Conservation (phyloP, 495 filamentous ascomycete genomes). For the Penicillium bovifimosum region DNA sequence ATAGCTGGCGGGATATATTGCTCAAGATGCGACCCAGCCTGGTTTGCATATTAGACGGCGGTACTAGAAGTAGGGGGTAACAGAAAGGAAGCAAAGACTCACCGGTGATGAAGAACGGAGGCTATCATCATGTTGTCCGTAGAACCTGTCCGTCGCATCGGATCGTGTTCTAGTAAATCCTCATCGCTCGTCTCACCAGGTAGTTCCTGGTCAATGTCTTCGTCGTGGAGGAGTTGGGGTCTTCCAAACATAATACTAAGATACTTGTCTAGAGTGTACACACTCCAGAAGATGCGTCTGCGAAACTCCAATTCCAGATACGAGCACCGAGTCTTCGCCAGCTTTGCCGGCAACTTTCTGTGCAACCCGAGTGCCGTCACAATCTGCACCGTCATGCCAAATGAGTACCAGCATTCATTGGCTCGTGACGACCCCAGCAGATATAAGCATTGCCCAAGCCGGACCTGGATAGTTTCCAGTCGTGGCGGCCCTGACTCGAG, state of each 20-base stretch:
- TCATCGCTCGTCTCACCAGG: constrained; percentile 51
- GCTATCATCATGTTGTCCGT: constrained; percentile 45
- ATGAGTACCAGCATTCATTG: constrained; percentile 47
- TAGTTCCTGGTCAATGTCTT: constrained; percentile 49
- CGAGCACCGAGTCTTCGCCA: constrained; percentile 25
- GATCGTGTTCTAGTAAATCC: constrained; percentile 42
- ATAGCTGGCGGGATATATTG: constrained; percentile 45
- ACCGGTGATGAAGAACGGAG: constrained; percentile 43
- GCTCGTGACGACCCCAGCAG: constrained; percentile 43
- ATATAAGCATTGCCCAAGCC: constrained; percentile 42
- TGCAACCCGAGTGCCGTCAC: constrained; percentile 44
- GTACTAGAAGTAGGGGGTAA: not conserved
- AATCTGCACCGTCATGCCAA: constrained; percentile 42
- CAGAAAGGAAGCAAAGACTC: not conserved
- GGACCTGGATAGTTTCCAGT: constrained; percentile 41
- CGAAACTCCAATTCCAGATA: constrained; percentile 39
- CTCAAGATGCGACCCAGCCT: constrained; percentile 43
- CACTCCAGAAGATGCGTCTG: constrained; percentile 55
- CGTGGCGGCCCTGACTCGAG: constrained; percentile 40
- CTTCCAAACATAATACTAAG: constrained; percentile 51
- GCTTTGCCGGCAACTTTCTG: constrained; percentile 30
- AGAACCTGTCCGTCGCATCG: constrained; percentile 27
- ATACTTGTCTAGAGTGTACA: constrained; percentile 53
- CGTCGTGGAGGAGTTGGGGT: constrained; percentile 48
- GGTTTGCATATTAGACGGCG: not conserved